phyloP scores from a whole-genome alignment of 805 yeast species.

The Millerago galiae region DNA sequence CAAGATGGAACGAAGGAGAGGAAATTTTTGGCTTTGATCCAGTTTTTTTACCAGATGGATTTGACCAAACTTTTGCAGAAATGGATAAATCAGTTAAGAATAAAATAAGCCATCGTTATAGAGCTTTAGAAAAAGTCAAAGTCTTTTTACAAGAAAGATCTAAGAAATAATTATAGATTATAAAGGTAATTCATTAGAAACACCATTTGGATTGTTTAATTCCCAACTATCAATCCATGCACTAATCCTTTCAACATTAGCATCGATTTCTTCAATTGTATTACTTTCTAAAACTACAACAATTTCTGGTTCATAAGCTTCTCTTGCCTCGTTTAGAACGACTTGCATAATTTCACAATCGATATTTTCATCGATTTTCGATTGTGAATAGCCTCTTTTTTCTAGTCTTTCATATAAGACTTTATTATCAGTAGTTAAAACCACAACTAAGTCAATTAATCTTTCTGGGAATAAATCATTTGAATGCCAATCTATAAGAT shows the following conservation, averaged over 20 bases:
- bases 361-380: constrained; percentile 82
- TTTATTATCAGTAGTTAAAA: constrained; percentile 71
- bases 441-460: constrained; percentile 87
- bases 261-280: constrained; percentile 67
- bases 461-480: constrained; percentile 94
- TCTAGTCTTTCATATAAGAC: constrained; percentile 67
- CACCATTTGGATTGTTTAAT: constrained; percentile 56
- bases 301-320: constrained; percentile 69
- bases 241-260: constrained; percentile 69
- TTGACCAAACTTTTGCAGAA: constrained; percentile 77
- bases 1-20: constrained; percentile 53
- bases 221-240: constrained; percentile 78
- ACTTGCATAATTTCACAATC: constrained; percentile 98
- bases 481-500: constrained; percentile 95
- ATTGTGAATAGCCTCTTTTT: constrained; percentile 70
- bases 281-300: constrained; percentile 78
- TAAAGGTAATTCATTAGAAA: constrained; percentile 36
- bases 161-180: constrained; percentile 10
- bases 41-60: constrained; percentile 77
- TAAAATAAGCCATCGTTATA: constrained; percentile 78
- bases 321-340: constrained; percentile 78
- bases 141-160: constrained; percentile 36
- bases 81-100: constrained; percentile 75
- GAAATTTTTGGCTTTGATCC: constrained; percentile 93
- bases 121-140: constrained; percentile 70